Evolutionary conservation across 192 early-diverging fungal genomes (phyloP), one percentile per base, ranked within the genome.

Genomic region (Linnemannia exigua): DNA sequence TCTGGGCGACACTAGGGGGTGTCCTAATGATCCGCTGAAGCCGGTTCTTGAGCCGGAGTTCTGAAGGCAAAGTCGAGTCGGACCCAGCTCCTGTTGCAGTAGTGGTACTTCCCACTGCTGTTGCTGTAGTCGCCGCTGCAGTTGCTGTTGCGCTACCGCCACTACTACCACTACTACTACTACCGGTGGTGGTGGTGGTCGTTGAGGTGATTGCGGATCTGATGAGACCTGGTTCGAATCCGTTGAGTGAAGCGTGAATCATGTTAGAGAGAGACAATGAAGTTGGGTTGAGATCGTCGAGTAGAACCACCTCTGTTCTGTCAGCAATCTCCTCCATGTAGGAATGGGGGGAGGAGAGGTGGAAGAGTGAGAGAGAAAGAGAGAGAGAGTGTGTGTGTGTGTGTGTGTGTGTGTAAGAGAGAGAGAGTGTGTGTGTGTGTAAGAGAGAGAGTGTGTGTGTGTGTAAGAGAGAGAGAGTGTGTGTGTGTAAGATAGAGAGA

Each of bases 241-340:
- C 72, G 17, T 41, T 25, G 48, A 72, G 72, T 3, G 69, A 54
- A 31, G 71, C 44, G 22, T 44, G 74, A 72, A 72, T 72, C 17
- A 44, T 47, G 47, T 17, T 31, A 72, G 28, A 73, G n/a, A 72
- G 33, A 31, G 70, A 25, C 46, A 46, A 67, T 20, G 58, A 9
- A 50, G 75, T 61, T 72, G 82, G 68, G 41, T 68, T 73, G 70
- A 83, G 81, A 83, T 48, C 52, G 70, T 82, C 74, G 20, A 82
- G 67, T 35, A 83, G 66, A 74, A 79, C 72, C 67, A 85, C 67
- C 51, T 75, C 74, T 66, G 66, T 72, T 74, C 70, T 69, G 77
- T 79, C 77, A 50, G 35, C 82, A 74, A 71, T 77, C 77, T 75
- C 82, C 82, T 36, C 31, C 48, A 74, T 52, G 36, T 69, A 33